phyloP scores from a whole-genome alignment of 306 rosid species.

The Medicago arabica region DNA sequence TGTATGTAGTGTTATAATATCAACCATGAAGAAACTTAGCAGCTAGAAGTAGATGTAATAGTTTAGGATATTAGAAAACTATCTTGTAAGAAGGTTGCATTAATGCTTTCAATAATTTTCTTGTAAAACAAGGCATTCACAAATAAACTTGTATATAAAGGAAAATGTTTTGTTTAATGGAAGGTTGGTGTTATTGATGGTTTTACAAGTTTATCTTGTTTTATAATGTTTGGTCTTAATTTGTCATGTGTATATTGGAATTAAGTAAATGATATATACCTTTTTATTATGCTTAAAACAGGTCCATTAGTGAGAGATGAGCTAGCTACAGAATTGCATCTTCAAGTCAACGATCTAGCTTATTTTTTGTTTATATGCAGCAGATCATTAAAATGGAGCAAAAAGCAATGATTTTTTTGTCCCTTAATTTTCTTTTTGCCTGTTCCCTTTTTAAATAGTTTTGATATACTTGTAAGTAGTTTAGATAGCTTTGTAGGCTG shows the following conservation, averaged over 20 bases:
- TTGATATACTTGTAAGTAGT: not conserved
- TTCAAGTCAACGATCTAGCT: conserved; percentile 35
- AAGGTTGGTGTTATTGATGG: conserved; percentile 20
- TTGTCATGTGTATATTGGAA: not conserved
- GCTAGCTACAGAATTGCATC: conserved; percentile 40
- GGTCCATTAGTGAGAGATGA: conserved; percentile 51
- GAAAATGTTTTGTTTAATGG: conserved; percentile 15
- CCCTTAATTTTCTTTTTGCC: not conserved
- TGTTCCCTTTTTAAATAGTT: not conserved
- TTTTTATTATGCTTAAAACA: conserved; percentile 46
- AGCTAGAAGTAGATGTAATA: conserved; percentile 35
- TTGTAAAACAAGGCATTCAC: conserved; percentile 36
- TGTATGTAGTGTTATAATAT: no score
- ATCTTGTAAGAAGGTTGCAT: conserved; percentile 34
- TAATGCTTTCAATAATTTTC: conserved; percentile 33
- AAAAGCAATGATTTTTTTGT: not conserved
- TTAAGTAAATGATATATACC: conserved; percentile 10
- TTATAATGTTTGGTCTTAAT: conserved; percentile 11
- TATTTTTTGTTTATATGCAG: not conserved
- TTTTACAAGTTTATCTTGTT: conserved; percentile 2
- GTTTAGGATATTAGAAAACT: conserved; percentile 27
- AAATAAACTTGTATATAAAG: conserved; percentile 38
- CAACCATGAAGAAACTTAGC: conserved; percentile 40
- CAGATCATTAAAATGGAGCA: conserved; percentile 1
- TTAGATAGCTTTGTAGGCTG: conserved; percentile 24